A percentile compares a stretch with the other conserved stretches of the same genome.
Evolutionary conservation across 2,329 filamentous ascomycete genomes (phyloP).

Genomic region (Domatiomyces catenatus): DNA sequence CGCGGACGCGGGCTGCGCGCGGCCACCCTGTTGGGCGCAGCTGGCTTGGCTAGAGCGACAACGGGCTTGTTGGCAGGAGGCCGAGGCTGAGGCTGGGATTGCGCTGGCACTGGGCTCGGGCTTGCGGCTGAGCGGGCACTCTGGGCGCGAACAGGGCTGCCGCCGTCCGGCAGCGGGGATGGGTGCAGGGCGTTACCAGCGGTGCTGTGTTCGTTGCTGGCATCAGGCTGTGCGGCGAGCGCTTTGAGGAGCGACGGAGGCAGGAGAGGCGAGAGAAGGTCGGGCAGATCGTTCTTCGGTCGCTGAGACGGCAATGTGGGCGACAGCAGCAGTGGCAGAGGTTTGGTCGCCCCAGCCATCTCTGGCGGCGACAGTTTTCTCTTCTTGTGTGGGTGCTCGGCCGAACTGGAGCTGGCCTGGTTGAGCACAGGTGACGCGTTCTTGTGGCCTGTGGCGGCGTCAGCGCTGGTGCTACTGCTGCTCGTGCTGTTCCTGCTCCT

Average conservation of each 20-base stretch:
- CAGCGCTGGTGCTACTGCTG: background rate
- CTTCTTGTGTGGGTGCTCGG: slow-evolving; percentile 9
- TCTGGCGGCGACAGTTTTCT: slow-evolving; percentile 1
- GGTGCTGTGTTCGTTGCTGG: slow-evolving; percentile 6
- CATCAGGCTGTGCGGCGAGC: slow-evolving; percentile 5
- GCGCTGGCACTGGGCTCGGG: slow-evolving; percentile 1
- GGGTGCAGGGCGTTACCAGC: slow-evolving; percentile 6
- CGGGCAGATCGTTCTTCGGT: slow-evolving; percentile 9
- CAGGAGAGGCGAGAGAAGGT: slow-evolving; percentile 14
- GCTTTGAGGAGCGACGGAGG: slow-evolving; percentile 13
- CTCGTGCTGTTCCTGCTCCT: background rate
- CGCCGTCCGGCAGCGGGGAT: slow-evolving; percentile 1
- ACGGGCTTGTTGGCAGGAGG: background rate
- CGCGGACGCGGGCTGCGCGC: slow-evolving; percentile 12
- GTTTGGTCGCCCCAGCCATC: background rate
- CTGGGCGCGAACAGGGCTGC: slow-evolving; percentile 11
- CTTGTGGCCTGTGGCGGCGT: background rate
- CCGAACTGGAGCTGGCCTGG: background rate
- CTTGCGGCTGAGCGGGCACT: slow-evolving; percentile 13
- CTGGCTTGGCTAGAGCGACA: background rate
- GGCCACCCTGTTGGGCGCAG: background rate
- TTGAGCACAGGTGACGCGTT: background rate
- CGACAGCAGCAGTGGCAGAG: slow-evolving; percentile 11
- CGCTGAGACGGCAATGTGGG: slow-evolving; percentile 14
- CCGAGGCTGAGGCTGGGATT: no score